Evolutionary conservation across 1,284 basidiomycete genomes (phyloP).

Genomic region (Golubevia pallescens): DNA sequence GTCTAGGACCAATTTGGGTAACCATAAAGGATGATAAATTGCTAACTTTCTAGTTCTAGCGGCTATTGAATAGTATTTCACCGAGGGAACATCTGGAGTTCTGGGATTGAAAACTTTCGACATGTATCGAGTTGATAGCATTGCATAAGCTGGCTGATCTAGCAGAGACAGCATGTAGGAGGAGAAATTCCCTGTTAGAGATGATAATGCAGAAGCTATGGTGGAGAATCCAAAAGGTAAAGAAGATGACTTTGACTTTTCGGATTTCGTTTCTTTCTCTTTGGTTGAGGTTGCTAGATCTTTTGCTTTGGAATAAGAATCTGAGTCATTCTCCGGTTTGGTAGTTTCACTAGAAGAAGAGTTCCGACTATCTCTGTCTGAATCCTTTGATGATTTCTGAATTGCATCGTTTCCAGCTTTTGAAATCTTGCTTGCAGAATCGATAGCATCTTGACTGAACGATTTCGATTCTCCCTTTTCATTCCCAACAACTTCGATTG

Average conservation of each 20-base stretch:
- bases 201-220: conserved; percentile 27
- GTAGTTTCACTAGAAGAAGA: too few relatives aligned
- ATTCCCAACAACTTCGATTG: too few relatives aligned
- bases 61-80: conserved; percentile 91
- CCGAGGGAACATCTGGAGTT: conserved; percentile 80
- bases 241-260: neutral
- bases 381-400: too few relatives aligned
- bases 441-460: too few relatives aligned
- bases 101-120: conserved; percentile 86
- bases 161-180: conserved; percentile 86
- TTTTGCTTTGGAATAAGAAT: too few relatives aligned
- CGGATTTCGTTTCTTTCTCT: conserved; percentile 4
- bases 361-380: too few relatives aligned
- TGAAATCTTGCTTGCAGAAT: too few relatives aligned
- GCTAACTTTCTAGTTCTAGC: conserved; percentile 76
- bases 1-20: conserved; percentile 92
- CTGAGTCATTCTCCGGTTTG: too few relatives aligned
- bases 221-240: conserved; percentile 8
- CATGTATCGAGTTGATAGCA: conserved; percentile 86
- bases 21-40: conserved; percentile 93
- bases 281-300: neutral
- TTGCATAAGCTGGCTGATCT: conserved; percentile 96
- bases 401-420: too few relatives aligned
- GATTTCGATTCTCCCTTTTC: neutral
- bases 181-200: conserved; percentile 69